These are phyloP conservation scores for Colletotrichum sp. DNA, from an alignment of 2,329 filamentous ascomycete species.

Conservation along the genomic window DNA sequence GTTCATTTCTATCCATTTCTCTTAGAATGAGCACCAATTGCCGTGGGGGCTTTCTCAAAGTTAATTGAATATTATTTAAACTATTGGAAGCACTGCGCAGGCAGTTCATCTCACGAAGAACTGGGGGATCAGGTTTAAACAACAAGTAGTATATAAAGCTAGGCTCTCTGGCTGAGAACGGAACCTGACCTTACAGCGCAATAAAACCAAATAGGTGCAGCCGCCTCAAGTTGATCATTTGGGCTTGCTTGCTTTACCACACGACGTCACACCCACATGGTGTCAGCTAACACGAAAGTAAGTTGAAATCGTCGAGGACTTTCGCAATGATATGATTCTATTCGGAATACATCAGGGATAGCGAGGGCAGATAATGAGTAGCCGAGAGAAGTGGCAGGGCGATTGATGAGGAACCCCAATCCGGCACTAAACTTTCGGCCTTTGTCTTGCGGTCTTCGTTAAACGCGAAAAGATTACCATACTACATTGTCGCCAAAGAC, in stretches of 20 bases:
- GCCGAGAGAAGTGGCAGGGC: neutral
- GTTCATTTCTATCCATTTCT: neutral
- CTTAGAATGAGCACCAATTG: no score
- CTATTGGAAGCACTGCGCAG: neutral
- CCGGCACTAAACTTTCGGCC: no score
- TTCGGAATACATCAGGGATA: neutral
- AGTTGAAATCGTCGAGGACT: rapidly evolving
- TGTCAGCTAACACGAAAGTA: neutral
- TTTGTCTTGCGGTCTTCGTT: no score
- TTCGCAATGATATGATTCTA: rapidly evolving
- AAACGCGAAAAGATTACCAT: no score
- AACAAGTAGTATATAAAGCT: neutral
- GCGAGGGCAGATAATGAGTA: neutral
- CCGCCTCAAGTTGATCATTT: neutral
- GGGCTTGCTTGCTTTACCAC: neutral
- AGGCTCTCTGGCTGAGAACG: neutral
- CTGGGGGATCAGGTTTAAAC: no score
- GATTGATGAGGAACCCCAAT: neutral
- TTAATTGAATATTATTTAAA: neutral
- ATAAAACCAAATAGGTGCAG: rapidly evolving
- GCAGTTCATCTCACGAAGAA: neutral
- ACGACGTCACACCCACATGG: neutral
- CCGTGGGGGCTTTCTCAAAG: no score
- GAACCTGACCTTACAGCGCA: neutral
- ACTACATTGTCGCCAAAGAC: no score